phyloP scores from a whole-genome alignment of 2,329 filamentous ascomycete species.

The Fusarium abutilonis region DNA sequence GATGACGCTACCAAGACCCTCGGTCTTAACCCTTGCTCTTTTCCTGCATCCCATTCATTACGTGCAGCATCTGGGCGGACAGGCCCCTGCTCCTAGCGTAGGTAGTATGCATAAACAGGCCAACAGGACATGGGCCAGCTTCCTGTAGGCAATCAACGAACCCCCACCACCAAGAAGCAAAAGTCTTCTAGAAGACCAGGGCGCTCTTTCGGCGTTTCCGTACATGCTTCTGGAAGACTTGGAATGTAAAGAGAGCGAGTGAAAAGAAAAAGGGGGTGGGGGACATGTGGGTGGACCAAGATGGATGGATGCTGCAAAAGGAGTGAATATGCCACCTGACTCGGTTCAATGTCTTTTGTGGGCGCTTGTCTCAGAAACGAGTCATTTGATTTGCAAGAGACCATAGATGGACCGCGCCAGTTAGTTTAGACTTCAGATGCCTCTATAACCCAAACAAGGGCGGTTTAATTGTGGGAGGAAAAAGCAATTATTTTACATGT shows the following conservation, averaged over 20 bases:
- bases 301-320: not conserved
- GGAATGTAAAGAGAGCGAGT: not conserved
- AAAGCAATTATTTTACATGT: not conserved
- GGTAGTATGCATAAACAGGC: slow-evolving; percentile 5
- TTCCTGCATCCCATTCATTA: slow-evolving; percentile 21
- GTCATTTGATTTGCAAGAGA: not conserved
- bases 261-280: not conserved
- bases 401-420: not conserved
- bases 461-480: not conserved
- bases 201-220: slow-evolving; percentile 23
- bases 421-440: not conserved
- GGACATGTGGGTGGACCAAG: not conserved
- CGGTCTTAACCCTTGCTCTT: slow-evolving; percentile 3
- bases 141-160: not conserved
- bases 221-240: slow-evolving; percentile 18
- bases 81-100: slow-evolving; percentile 5
- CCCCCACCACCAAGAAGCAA: slow-evolving; percentile 3
- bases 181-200: slow-evolving; percentile 18
- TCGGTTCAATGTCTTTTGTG: not conserved
- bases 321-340: not conserved
- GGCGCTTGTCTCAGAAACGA: not conserved
- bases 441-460: not conserved
- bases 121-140: not conserved
- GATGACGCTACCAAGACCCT: slow-evolving; percentile 19
- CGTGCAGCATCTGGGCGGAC: slow-evolving; percentile 21